Evolutionary conservation across 306 rosid genomes (phyloP), one percentile per base, ranked within the genome.

Genomic region (Acacia crassicarpa): DNA sequence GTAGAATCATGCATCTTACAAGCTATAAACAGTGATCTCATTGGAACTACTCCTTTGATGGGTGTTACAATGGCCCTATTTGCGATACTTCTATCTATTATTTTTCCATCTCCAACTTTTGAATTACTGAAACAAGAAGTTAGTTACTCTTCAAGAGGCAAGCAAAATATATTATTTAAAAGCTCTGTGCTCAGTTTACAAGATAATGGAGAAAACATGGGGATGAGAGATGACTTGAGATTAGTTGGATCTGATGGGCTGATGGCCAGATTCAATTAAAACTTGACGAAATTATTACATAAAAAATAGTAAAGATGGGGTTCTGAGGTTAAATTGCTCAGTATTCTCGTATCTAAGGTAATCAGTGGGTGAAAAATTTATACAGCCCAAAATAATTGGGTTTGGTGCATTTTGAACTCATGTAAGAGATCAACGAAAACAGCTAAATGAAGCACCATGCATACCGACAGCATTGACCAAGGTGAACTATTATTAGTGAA

Each of bases 191-290:
- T 65, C 38, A 56, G 22, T 44, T 73, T 45, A 66, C 48, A 59
- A 56, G n/a, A 67, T 19, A n/a, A 54, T 54, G 83, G 33, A 66
- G 72, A 74, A 78, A 78, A 30, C 27, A 54, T 5, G 12, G 70
- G 16, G 33, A 53, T 9, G 51, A 35, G 62, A 38, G 10, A 67
- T 76, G 53, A 40, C 27, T 35, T 67, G 27, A 20, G 20, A 8
- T 81, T 69, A 56, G 48, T 43, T 54, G 72, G 67, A 67, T 79
- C 76, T 43, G 44, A 48, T 78, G 22, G 72, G 74, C 76, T 43
- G 44, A 48, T 78, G 22, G 72, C 68, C 30, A 78, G 20, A 77
- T 27, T 19, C 56, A 49, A 53, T 19, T 51, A 51, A 48, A 61
- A n/a, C 13, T 43, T 62, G 27, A 16, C 38, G 63, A 22, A 54